Conservation (phyloP, 495 filamentous ascomycete genomes). For the Amniculicola lignicola region DNA sequence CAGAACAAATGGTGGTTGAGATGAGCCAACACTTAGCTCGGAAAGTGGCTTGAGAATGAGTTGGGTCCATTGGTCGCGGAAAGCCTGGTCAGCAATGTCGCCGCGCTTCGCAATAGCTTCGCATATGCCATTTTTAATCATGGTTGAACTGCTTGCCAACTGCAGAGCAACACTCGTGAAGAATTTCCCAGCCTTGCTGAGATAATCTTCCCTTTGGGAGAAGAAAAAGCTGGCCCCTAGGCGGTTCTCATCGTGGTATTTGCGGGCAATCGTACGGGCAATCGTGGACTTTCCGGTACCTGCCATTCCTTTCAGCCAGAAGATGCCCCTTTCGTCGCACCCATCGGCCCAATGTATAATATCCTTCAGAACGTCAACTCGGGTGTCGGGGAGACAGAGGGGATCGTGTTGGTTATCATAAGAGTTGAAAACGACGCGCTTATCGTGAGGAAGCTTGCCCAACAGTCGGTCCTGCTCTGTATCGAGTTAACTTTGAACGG, state of each 20-base stretch:
- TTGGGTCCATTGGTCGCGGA: slow-evolving; percentile 11
- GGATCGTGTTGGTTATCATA: slow-evolving; percentile 15
- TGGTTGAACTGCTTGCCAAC: slow-evolving; percentile 16
- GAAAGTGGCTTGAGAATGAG: slow-evolving; percentile 12
- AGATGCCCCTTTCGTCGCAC: slow-evolving; percentile 27
- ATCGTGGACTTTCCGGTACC: slow-evolving; percentile 29
- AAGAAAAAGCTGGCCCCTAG: slow-evolving; percentile 40
- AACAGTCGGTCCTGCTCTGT: too few species aligned
- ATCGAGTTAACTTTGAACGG: too few species aligned
- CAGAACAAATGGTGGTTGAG: slow-evolving; percentile 7
- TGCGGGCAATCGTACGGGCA: slow-evolving; percentile 12
- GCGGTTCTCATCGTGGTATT: slow-evolving; percentile 1
- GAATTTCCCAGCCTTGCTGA: slow-evolving; percentile 27
- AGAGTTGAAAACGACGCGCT: too few species aligned
- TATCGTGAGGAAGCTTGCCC: too few species aligned
- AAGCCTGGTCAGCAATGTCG: slow-evolving; percentile 6
- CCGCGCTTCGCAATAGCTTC: slow-evolving; percentile 9
- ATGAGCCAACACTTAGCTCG: neutral
- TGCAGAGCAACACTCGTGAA: slow-evolving; percentile 33
- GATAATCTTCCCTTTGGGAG: slow-evolving; percentile 12
- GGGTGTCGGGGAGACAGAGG: slow-evolving; percentile 30
- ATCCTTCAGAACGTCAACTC: slow-evolving; percentile 32
- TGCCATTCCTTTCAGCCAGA: slow-evolving; percentile 42
- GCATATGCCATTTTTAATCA: neutral
- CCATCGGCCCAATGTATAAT: slow-evolving; percentile 31